These are phyloP conservation scores for Ophioceras dolichostomum DNA, from an alignment of 2,329 filamentous ascomycete genomes.

Conservation along the genomic window DNA sequence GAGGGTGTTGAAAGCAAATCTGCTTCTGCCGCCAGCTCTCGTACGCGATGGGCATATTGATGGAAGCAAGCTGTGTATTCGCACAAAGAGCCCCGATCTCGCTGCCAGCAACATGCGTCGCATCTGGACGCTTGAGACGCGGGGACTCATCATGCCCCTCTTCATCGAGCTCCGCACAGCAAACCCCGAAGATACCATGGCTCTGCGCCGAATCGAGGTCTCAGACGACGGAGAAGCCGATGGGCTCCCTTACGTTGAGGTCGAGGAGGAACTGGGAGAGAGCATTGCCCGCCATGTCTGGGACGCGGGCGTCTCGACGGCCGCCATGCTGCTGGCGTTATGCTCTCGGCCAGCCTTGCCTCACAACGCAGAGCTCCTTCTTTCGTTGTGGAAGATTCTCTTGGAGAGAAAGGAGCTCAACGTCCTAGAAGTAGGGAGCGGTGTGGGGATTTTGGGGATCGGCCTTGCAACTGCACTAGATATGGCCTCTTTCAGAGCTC, in stretches of 20 bases:
- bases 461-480: slow-evolving; percentile 27
- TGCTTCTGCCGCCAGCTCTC: slow-evolving; percentile 11
- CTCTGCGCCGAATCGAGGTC: slow-evolving; percentile 18
- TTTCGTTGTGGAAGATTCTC: slow-evolving; percentile 17
- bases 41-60: neutral
- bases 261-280: slow-evolving; percentile 46
- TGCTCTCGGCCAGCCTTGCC: slow-evolving; percentile 8
- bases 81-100: slow-evolving; percentile 7
- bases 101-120: slow-evolving; percentile 10
- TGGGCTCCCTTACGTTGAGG: slow-evolving; percentile 19
- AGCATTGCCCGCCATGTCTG: slow-evolving; percentile 48
- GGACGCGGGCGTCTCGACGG: slow-evolving; percentile 41
- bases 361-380: slow-evolving; percentile 10
- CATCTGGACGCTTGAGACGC: slow-evolving; percentile 6
- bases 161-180: slow-evolving; percentile 20
- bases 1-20: slow-evolving; percentile 22
- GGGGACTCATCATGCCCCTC: slow-evolving; percentile 30
- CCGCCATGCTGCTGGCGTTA: slow-evolving; percentile 20
- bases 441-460: slow-evolving; percentile 42
- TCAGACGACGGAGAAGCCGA: slow-evolving; percentile 5
- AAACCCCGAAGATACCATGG: slow-evolving; percentile 9
- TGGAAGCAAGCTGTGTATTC: slow-evolving; percentile 13
- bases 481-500: no score
- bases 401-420: slow-evolving; percentile 17
- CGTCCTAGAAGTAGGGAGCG: slow-evolving; percentile 43